Percentiles rank a stretch among this genome's conserved stretches.
phyloP scores from a whole-genome alignment of 2,329 filamentous ascomycete species.

The Diplodia scrobiculata region DNA sequence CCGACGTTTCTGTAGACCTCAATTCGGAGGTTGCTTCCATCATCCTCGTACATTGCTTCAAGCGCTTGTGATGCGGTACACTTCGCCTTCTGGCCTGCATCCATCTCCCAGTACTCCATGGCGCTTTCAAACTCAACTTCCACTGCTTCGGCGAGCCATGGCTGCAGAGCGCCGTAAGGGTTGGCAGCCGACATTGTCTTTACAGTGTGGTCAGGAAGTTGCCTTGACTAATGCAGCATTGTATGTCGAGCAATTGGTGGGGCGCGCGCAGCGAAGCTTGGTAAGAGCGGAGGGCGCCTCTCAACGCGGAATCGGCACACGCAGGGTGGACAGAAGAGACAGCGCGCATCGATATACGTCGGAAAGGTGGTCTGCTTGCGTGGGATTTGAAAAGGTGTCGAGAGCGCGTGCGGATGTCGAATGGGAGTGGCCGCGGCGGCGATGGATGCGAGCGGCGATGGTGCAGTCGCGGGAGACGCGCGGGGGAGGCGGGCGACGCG shows the following conservation, averaged over 20 bases:
- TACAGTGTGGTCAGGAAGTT: neutral
- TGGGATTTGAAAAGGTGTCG: neutral
- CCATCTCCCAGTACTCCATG: neutral
- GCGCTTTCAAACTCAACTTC: conserved; percentile 9
- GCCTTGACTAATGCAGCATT: neutral
- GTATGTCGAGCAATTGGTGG: neutral
- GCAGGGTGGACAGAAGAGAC: neutral
- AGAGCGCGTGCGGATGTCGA: neutral
- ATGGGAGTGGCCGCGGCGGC: neutral
- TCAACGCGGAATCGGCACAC: neutral
- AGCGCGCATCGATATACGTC: neutral
- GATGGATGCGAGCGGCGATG: neutral
- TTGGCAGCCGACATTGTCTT: neutral
- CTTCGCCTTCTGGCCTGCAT: neutral
- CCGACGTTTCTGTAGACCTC: conserved; percentile 28
- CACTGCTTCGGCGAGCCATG: conserved; percentile 1
- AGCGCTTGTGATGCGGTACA: neutral
- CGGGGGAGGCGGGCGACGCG: conserved; percentile 19
- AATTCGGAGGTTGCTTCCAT: conserved; percentile 42
- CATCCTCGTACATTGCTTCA: conserved; percentile 39
- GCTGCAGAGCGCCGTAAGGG: neutral
- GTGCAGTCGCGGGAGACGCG: conserved; percentile 3
- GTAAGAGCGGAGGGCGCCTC: neutral
- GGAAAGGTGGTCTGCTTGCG: neutral
- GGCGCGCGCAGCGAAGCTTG: neutral